Percentiles rank a stretch among this genome's conserved stretches.
These are phyloP conservation scores for Ceratobasidium theobromae DNA, from an alignment of 1,284 basidiomycete species.

Conservation along the genomic window DNA sequence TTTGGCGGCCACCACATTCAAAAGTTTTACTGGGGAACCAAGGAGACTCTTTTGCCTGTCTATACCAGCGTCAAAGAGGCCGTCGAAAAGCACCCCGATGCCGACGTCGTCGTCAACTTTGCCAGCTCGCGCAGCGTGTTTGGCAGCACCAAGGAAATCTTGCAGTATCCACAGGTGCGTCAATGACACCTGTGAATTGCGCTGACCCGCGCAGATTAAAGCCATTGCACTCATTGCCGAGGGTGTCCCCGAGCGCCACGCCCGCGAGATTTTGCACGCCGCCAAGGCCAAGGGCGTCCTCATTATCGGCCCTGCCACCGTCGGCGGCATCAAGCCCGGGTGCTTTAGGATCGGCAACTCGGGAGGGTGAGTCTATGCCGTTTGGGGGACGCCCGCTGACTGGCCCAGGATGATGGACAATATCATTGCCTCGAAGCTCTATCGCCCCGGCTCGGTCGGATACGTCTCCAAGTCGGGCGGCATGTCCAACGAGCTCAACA, in stretches of 20 bases:
- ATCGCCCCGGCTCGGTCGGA: constrained; percentile 95
- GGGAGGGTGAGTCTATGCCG: constrained; percentile 66
- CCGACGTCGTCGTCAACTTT: constrained; percentile 98
- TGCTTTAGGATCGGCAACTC: constrained; percentile 99
- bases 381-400: constrained; percentile 11
- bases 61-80: constrained; percentile 95
- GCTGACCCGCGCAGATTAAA: constrained; percentile 53
- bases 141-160: constrained; percentile 89
- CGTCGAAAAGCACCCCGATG: constrained; percentile 92
- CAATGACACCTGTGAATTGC: constrained; percentile 33
- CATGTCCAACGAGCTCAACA: constrained; percentile 99
- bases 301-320: constrained; percentile 98
- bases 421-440: constrained; percentile 98
- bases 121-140: constrained; percentile 94
- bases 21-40: constrained; percentile 99
- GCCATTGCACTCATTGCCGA: constrained; percentile 95
- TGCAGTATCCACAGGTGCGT: constrained; percentile 53
- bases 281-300: constrained; percentile 86
- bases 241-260: constrained; percentile 97
- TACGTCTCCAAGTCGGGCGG: constrained; percentile 99
- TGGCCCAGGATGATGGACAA: constrained; percentile 95
- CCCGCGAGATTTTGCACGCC: constrained; percentile 91
- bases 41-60: constrained; percentile 96
- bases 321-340: constrained; percentile 99
- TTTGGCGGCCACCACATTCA: constrained; percentile 99